Evolutionary conservation across 257 asterid species (phyloP), one percentile per base, ranked within the genome.

Genomic region (Nicotiana benthamiana): DNA sequence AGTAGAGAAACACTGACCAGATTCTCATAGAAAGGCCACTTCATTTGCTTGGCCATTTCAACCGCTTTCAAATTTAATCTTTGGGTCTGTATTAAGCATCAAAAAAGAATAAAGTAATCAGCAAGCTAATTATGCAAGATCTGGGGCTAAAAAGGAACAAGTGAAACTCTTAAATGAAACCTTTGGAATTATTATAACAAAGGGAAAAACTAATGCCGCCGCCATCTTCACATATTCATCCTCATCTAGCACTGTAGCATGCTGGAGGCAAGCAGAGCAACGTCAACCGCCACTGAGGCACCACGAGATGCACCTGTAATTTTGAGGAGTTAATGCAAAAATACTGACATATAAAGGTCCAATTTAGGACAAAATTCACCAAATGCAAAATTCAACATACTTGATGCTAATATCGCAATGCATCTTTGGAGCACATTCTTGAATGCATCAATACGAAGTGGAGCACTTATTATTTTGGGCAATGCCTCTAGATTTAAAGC

Each of bases 21-120:
- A 83, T 88, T 91, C 85, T 81, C 87, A 82, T 84, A 96, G 75
- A 90, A 87, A 75, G 98, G 91, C 95, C 98, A 96, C 66, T 89
- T 89, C 74, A 92, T 63, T 82, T 87, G 91, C 84, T 85, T 91
- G 79, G 93, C 94, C 53, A 92, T 80, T 83, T 90, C 92, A 92
- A 96, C 81, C 52, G 95, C 96, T 88, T 92, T 89, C 91, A 90
- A 79, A 87, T 91, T 93, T 70, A 88, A 76, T 79, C 84, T 87
- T 79, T 84, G 88, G 63, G 91, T 90, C 99, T 96, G 93, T 83
- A 80, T 65, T 34, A 82, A 65, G 70, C 79, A 34, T 81, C 56
- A 75, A 57, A 51, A 87, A 75, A 79, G 61, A 79, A 57, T 66
- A 70, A 79, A 24, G 79, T 36, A 84, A 59, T 74, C 30, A 85